Conservation (phyloP, 1,284 basidiomycete genomes). For the Gomphus bonarii region DNA sequence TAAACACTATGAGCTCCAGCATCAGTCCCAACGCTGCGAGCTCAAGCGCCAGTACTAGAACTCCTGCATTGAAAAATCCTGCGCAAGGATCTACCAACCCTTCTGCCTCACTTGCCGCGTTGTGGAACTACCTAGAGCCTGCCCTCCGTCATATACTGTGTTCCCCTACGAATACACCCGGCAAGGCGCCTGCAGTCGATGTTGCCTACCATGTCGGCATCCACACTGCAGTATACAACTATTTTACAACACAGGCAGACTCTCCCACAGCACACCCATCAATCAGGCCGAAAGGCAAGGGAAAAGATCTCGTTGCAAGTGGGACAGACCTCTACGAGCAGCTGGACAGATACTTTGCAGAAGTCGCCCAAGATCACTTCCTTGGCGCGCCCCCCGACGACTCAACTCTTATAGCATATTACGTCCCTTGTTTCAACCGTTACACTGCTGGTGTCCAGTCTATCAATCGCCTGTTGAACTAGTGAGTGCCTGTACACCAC, state of each 20-base stretch:
- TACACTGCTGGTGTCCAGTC: conserved; percentile 55
- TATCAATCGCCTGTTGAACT: conserved; percentile 61
- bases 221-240: conserved; percentile 70
- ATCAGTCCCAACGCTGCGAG: neutral
- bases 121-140: conserved; percentile 65
- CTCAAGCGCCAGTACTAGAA: conserved; percentile 7
- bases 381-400: conserved; percentile 53
- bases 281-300: conserved; percentile 3
- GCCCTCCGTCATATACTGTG: conserved; percentile 67
- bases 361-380: conserved; percentile 47
- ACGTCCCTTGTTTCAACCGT: conserved; percentile 58
- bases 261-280: conserved; percentile 12
- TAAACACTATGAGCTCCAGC: conserved; percentile 4
- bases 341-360: conserved; percentile 55
- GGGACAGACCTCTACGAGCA: conserved; percentile 62
- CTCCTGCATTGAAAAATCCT: conserved; percentile 39
- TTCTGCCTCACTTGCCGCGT: conserved; percentile 51
- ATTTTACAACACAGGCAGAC: conserved; percentile 52
- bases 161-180: conserved; percentile 44
- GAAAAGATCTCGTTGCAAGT: conserved; percentile 22
- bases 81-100: conserved; percentile 61
- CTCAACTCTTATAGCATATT: conserved; percentile 52
- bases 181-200: conserved; percentile 58
- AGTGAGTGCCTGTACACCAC: conserved; percentile 18
- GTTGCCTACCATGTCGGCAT: conserved; percentile 64